Base-by-base conservation (phyloP, 1,284 basidiomycete species). In the Apiotrichum gamsii region DNA sequence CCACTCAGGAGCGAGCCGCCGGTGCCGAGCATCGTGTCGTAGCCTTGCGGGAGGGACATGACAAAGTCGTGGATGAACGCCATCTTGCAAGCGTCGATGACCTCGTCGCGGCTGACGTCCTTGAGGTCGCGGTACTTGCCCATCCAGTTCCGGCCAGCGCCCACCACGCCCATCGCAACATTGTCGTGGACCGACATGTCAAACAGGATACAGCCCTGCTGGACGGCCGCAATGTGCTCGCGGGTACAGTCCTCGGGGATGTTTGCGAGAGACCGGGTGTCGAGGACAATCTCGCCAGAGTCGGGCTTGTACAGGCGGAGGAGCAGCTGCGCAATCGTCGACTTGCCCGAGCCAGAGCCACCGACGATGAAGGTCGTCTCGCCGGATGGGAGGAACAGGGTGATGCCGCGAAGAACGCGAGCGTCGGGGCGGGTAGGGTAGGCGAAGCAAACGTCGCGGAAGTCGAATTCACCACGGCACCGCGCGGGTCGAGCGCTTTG, bases 281-380 rank as follows among this genome's bases (percentile, higher is more conserved):
- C 94, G 29, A 96, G 74, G 31, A 80, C 77, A 42, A 97, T 80
- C 5, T 65, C 72, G 2, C 87, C 87, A 13, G 68, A 51, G 34
- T 75, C 72, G 1, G 82, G 78, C 2, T 75, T 67, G 75, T 96
- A 97, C 68, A 94, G 76, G 9, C 86, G 78, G 19, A 91, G 76
- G 1, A 97, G 77, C 2, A 95, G 78, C 48, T 84, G 81, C 0
- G 87, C 87, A 51, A 96, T 78, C 0, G 90, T 96, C n/a, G 84
- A 87, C 74, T 98, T 97, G 32, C 93, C 91, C 1, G 84, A 87
- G 3, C 93, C 91, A 2, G 86, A 90, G 2, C 84, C 82, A 39
- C 93, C 94, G 45, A 96, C 88, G 59, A 97, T 84, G 72, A 90
- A 96, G 0, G 93, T 95, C 18, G 79, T 88, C 69, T 97, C 91